Percentiles rank a stretch among this genome's conserved stretches.
Evolutionary conservation across 345 rosid species (phyloP).

Genomic region (Salix koriyanagi): DNA sequence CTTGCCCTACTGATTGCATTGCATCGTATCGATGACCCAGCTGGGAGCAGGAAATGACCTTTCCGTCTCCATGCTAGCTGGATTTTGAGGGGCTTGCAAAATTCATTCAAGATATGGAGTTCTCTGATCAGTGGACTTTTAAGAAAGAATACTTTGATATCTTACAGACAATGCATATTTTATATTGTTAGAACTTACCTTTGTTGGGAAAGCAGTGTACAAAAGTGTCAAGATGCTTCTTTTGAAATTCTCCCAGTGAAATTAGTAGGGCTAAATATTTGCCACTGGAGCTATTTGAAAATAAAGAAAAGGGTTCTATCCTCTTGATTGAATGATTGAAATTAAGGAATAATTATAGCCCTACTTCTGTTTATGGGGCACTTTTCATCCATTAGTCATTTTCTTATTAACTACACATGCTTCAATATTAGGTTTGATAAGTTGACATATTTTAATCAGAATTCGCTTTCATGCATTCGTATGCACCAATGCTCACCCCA

Average conservation of each 20-base stretch:
- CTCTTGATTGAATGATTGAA: conserved; percentile 58
- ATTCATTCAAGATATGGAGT: not conserved
- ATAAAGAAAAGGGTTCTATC: conserved; percentile 21
- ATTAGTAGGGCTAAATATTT: conserved; percentile 2
- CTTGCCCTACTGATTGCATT: not conserved
- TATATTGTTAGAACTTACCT: conserved; percentile 7
- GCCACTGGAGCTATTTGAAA: conserved; percentile 13
- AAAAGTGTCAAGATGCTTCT: conserved; percentile 36
- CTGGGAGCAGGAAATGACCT: not conserved
- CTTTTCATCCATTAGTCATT: conserved; percentile 6
- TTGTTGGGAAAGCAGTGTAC: conserved; percentile 48
- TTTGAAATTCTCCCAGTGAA: conserved; percentile 17
- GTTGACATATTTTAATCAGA: not conserved
- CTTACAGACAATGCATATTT: conserved; percentile 4
- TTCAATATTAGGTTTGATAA: conserved; percentile 4
- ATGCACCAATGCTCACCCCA: not conserved
- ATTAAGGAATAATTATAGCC: conserved; percentile 15
- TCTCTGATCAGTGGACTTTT: not conserved
- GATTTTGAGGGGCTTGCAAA: not conserved
- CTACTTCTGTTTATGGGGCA: conserved; percentile 24
- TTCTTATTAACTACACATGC: conserved; percentile 1
- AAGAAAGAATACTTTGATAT: not conserved
- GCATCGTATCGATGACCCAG: not conserved
- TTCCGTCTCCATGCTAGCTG: not conserved
- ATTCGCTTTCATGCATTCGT: too few relatives aligned